These are phyloP conservation scores for Prunus mongolica DNA, from an alignment of 306 rosid genomes.

Conservation along the genomic window DNA sequence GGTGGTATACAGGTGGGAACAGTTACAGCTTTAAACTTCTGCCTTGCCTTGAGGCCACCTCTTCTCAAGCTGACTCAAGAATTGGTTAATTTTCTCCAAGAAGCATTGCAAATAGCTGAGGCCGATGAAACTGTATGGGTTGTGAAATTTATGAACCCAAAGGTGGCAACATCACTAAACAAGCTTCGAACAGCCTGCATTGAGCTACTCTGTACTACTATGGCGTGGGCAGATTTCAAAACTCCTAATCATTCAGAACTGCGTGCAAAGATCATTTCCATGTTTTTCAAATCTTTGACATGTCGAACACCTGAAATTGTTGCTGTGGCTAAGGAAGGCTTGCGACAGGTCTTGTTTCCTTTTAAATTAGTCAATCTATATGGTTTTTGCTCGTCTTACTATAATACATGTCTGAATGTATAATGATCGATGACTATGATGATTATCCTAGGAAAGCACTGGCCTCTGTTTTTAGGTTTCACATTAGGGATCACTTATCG, in stretches of 20 bases:
- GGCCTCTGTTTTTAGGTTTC: neutral
- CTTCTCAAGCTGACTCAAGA: constrained; percentile 96
- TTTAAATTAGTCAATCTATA: constrained; percentile 11
- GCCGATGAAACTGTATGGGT: constrained; percentile 91
- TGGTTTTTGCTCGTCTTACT: neutral
- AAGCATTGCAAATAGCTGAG: constrained; percentile 95
- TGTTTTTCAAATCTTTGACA: constrained; percentile 96
- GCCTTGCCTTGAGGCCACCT: constrained; percentile 97
- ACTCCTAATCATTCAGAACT: constrained; percentile 87
- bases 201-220: constrained; percentile 92
- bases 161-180: constrained; percentile 81
- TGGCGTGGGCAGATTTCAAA: constrained; percentile 99
- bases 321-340: constrained; percentile 98
- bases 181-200: constrained; percentile 97
- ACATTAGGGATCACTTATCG: neutral
- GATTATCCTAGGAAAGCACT: constrained; percentile 2
- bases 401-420: constrained; percentile 2
- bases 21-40: constrained; percentile 90
- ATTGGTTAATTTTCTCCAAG: constrained; percentile 91
- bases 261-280: constrained; percentile 93
- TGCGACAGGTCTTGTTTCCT: constrained; percentile 70
- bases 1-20: constrained; percentile 77
- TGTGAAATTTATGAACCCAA: constrained; percentile 90
- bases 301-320: constrained; percentile 95
- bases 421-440: neutral